Base-by-base conservation (phyloP, 2,329 filamentous ascomycete species). In the Tolypocladium sp. region DNA sequence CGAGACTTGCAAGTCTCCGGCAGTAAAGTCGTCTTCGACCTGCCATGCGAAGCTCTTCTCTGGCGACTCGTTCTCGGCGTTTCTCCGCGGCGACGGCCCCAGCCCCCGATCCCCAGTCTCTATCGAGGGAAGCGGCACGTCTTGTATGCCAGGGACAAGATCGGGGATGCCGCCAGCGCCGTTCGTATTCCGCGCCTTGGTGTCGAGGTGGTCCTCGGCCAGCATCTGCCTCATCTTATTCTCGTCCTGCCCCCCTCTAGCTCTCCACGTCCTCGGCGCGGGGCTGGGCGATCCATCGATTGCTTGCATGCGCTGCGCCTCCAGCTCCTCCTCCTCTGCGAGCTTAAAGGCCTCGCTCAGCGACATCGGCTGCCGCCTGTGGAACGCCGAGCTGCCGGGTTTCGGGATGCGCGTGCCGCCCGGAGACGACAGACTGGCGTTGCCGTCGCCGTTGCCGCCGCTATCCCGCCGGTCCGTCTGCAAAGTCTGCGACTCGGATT, bases 11-110 rank as follows among this genome's bases (percentile, higher is more conserved):
- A 84, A 60, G 60, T 84, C 82, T 49, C 77, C 76, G 13, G 77
- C 82, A 0, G 82, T 84, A 63, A 85, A 84, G 58, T 85, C 82
- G 6, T 78, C 77, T 40, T 85, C 82, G 8, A 83, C 69, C 59
- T 84, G 73, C 82, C 82, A 85, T 9, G 76, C 78, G 59, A 78
- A 81, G 63, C 77, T 80, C 68, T 80, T 82, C 57, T 79, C 77
- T 0, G 81, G 81, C 0, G 79, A 80, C 7, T 63, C 58, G 55
- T 61, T 53, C 20, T 44, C 30, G 7, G 30, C 40, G n/a, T 55
- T 54, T 55, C 49, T 27, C 30, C 38, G 25, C 22, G 58, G 58
- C 3, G 55, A 56, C 20, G 20, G 37, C 2, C 42, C 27, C 13
- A 20, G 9, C 4, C 15, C 25, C 30, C 53, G 15, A 3, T 49